Conservation (phyloP, 2,329 filamentous ascomycete genomes). For the Simplicillium aogashimaense region DNA sequence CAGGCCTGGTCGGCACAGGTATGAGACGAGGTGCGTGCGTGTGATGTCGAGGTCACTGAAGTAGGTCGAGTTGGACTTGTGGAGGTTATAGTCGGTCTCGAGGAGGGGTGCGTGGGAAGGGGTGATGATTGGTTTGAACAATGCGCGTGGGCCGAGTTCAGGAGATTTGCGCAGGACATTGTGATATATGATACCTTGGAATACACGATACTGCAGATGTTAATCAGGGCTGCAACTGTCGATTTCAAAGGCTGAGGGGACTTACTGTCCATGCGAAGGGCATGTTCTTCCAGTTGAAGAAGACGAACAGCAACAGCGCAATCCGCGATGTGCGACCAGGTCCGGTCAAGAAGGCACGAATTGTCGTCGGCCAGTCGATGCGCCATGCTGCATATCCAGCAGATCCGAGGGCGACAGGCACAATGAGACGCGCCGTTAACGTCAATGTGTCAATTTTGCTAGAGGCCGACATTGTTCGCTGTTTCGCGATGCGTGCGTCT, state of each 20-base stretch:
- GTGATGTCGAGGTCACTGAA: conserved; percentile 79
- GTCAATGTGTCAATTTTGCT: conserved; percentile 22
- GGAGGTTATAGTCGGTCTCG: conserved; percentile 80
- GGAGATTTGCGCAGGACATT: conserved; percentile 37
- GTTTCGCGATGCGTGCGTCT: no score
- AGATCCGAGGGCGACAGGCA: conserved; percentile 30
- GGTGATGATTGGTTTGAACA: conserved; percentile 65
- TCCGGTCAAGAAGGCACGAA: conserved; percentile 38
- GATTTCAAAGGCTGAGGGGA: conserved; percentile 5
- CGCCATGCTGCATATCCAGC: conserved; percentile 37
- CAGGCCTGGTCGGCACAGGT: conserved; percentile 52
- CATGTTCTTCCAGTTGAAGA: conserved; percentile 63
- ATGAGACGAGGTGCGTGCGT: conserved; percentile 69
- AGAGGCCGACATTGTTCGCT: conserved; percentile 20
- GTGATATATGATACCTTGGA: conserved; percentile 47
- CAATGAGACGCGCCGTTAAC: conserved; percentile 25
- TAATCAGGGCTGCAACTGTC: conserved; percentile 3
- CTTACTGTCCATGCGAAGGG: conserved; percentile 69
- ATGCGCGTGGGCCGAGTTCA: conserved; percentile 46
- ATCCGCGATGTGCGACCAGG: conserved; percentile 44
- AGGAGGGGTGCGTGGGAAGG: conserved; percentile 57
- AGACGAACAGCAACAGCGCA: conserved; percentile 41
- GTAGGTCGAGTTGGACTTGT: conserved; percentile 79
- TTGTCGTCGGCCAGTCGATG: conserved; percentile 27
- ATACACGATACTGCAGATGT: conserved; percentile 41